Conservation (phyloP, 2,329 filamentous ascomycete species). For the Alternaria brassicicola region DNA sequence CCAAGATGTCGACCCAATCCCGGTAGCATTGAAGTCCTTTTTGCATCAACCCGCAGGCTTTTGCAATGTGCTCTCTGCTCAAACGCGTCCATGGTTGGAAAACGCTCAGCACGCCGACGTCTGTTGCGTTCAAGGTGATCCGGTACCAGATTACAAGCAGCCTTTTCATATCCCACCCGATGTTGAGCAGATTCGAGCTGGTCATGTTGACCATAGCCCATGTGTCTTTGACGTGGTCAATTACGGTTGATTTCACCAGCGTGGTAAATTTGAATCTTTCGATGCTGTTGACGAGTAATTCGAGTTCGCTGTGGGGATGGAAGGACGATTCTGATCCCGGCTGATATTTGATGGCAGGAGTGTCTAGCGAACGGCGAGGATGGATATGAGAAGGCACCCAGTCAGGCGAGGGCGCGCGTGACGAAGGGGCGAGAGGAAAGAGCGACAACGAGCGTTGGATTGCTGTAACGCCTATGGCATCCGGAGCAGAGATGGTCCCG, state of each 20-base stretch:
- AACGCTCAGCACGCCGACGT: not conserved
- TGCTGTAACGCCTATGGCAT: too few species aligned
- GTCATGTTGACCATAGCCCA: not conserved
- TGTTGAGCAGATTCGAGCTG: conserved; percentile 4
- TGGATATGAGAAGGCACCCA: not conserved
- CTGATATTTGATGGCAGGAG: not conserved
- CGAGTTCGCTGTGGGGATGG: not conserved
- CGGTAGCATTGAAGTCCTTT: not conserved
- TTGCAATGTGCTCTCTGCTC: not conserved
- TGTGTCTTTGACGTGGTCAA: not conserved
- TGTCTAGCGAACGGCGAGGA: not conserved
- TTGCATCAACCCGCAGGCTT: not conserved
- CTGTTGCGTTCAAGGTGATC: not conserved
- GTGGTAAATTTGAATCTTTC: conserved; percentile 1
- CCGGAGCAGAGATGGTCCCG: not conserved
- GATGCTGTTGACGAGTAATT: not conserved
- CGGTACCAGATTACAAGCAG: not conserved
- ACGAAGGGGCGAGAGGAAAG: not conserved
- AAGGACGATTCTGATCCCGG: not conserved
- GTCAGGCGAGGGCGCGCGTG: not conserved
- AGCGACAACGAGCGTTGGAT: not conserved
- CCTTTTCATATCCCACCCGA: conserved; percentile 3
- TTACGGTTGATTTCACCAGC: not conserved
- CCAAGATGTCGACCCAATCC: not conserved
- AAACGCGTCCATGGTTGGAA: not conserved